These are phyloP conservation scores for Magnolia sinica DNA, from an alignment of 164 flowering plant genomes.

Conservation along the genomic window DNA sequence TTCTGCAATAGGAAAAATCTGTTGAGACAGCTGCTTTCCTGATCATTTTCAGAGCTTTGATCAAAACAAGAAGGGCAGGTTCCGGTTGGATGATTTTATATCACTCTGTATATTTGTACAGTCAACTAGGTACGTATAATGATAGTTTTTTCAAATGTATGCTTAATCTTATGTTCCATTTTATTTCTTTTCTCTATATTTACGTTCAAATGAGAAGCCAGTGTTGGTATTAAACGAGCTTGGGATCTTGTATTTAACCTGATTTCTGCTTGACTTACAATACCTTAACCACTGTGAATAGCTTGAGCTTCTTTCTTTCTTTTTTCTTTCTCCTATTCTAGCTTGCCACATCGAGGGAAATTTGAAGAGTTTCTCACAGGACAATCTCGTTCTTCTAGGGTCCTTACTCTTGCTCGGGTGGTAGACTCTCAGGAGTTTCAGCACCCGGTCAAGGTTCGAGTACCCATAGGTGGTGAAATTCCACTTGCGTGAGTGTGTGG, in stretches of 20 bases:
- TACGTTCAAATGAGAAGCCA: not conserved
- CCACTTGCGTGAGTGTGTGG: too few relatives aligned
- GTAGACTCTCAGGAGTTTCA: too few relatives aligned
- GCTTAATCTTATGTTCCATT: not conserved
- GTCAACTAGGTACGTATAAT: constrained; percentile 58
- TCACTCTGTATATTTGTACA: constrained; percentile 76
- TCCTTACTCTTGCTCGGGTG: too few relatives aligned
- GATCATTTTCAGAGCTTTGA: constrained; percentile 70
- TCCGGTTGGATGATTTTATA: constrained; percentile 72
- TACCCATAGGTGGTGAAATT: too few relatives aligned
- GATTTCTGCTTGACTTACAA: not conserved
- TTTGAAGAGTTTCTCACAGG: not conserved
- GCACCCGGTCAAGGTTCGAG: too few relatives aligned
- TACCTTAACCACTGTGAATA: too few relatives aligned
- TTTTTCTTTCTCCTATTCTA: not conserved
- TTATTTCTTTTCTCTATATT: not conserved
- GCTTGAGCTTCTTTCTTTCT: too few relatives aligned
- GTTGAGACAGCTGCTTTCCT: not conserved
- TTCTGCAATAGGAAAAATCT: not conserved
- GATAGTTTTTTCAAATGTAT: not conserved
- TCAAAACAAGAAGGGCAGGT: constrained; percentile 56
- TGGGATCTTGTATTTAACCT: not conserved
- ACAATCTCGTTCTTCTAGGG: not conserved
- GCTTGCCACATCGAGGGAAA: not conserved
- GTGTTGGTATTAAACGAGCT: not conserved